These are phyloP conservation scores for Arabidopsis lyrata DNA, from an alignment of 441 rosid genomes.

Conservation along the genomic window DNA sequence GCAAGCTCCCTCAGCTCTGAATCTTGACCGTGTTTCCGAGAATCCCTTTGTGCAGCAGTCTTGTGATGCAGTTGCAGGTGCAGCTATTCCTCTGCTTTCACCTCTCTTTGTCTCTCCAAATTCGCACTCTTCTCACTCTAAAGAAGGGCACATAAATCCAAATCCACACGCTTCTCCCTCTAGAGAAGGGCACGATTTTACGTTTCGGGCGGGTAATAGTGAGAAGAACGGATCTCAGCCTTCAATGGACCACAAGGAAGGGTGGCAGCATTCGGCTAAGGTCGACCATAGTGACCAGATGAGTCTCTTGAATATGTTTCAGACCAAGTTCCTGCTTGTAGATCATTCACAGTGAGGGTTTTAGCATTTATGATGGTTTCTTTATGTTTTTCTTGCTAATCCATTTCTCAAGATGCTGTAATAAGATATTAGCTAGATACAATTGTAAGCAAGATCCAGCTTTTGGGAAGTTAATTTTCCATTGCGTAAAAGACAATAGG, in stretches of 20 bases:
- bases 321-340: constrained; percentile 57
- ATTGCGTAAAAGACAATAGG: not conserved
- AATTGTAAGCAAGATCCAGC: constrained; percentile 43
- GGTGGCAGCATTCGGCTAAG: constrained; percentile 11
- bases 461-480: constrained; percentile 34
- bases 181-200: constrained; percentile 34
- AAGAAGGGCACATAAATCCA: constrained; percentile 40
- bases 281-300: constrained; percentile 28
- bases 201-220: constrained; percentile 22
- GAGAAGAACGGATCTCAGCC: constrained; percentile 29
- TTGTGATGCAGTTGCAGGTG: not conserved
- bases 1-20: constrained; percentile 59
- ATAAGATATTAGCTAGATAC: constrained; percentile 12
- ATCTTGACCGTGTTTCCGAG: constrained; percentile 35
- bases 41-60: constrained; percentile 14
- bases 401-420: constrained; percentile 9
- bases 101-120: constrained; percentile 56
- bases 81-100: constrained; percentile 69
- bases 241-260: constrained; percentile 20
- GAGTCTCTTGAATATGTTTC: constrained; percentile 49
- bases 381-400: constrained; percentile 2
- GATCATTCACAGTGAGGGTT: constrained; percentile 31
- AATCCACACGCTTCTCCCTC: constrained; percentile 25
- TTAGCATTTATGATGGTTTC: not conserved
- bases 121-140: constrained; percentile 21